Evolutionary conservation across 495 filamentous ascomycete genomes (phyloP), one percentile per base, ranked within the genome.

Genomic region (Penicillium egyptiacum): DNA sequence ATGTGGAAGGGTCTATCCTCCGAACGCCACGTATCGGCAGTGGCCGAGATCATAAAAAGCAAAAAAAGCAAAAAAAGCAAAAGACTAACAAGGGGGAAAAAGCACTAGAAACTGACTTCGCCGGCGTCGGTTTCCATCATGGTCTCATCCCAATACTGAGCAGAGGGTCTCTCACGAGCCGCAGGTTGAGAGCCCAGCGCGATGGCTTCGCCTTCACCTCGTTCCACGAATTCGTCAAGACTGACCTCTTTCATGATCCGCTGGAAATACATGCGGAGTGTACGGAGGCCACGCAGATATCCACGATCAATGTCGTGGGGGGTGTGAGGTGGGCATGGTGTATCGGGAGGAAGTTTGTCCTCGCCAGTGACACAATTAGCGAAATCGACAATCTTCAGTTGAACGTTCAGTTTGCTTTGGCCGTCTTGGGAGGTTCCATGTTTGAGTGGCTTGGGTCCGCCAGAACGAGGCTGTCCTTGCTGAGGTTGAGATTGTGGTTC

Each of bases 321-420:
- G 69, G 92, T 80, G 51, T 85, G 78, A 23, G 95, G 94, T 17
- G 95, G 95, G 58, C 93, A 96, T 28, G 84, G 78, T 28, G 83
- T 82, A 52, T 81, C 75, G 7, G 85, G 75, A 22, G 85, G 71
- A 17, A 84, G 57, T 30, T 78, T 71, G 64, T 96, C 91, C 50
- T 92, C 90, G 4, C 89, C 88, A 10, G 91, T 96, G 8, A 98
- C 88, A 60, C 92, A 97, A 67, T 98, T 98, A 25, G 94, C 94
- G 77, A 98, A 98, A 69, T 98, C 94, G 43, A 96, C 92, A 68
- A 98, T 96, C 71, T 97, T 97, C 67, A 98, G 81, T 64, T 96
- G 88, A 56, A 98, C 75, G 25, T 76, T 64, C 6, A 57, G 53
- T 14, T 80, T 80, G 28, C 79, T 77, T 54, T 82, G 75, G 10